These are phyloP conservation scores for Collybia sordida DNA, from an alignment of 768 basidiomycete species.

Conservation along the genomic window DNA sequence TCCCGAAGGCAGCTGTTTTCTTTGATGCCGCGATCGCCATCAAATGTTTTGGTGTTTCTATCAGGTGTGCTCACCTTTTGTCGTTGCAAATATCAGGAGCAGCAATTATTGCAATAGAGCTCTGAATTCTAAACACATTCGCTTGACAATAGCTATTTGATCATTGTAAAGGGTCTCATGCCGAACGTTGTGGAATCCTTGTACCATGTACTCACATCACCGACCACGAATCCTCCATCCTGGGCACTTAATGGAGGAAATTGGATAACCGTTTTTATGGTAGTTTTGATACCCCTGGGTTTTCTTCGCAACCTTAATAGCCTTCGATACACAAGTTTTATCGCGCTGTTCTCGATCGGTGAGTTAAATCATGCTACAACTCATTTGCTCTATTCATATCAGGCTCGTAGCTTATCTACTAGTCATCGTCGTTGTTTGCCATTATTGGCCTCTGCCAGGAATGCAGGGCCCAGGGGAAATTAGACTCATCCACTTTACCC, in stretches of 20 bases:
- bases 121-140: not conserved
- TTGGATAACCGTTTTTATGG: constrained; percentile 83
- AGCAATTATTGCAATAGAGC: not conserved
- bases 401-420: constrained; percentile 69
- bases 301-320: constrained; percentile 85
- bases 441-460: constrained; percentile 71
- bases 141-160: constrained; percentile 63
- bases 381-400: not conserved
- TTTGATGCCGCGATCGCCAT: constrained; percentile 94
- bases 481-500: constrained; percentile 69
- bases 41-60: constrained; percentile 96
- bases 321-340: constrained; percentile 86
- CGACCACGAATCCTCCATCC: constrained; percentile 61
- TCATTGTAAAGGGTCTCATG: constrained; percentile 91
- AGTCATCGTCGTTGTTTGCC: constrained; percentile 76
- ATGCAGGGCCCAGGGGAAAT: constrained; percentile 67
- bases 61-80: constrained; percentile 55
- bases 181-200: constrained; percentile 86
- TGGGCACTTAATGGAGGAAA: constrained; percentile 78
- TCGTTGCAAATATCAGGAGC: not conserved
- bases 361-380: constrained; percentile 26
- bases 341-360: constrained; percentile 90
- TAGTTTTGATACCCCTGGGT: constrained; percentile 73
- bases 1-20: constrained; percentile 82
- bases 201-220: constrained; percentile 74